Conservation (phyloP, 768 basidiomycete species). For the Amanita pallidorosea region DNA sequence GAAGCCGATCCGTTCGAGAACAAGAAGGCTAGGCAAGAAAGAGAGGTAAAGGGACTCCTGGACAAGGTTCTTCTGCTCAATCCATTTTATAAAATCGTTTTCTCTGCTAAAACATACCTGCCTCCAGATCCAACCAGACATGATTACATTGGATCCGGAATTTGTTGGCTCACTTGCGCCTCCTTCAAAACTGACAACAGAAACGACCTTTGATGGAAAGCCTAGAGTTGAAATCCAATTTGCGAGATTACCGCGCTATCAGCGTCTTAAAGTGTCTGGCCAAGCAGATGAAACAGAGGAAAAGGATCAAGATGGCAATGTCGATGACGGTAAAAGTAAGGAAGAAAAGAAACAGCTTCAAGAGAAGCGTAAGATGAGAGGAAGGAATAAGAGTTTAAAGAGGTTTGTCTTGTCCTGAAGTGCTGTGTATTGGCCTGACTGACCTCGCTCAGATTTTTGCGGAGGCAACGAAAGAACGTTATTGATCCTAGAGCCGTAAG, state of each 20-base stretch:
- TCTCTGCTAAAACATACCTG: background rate
- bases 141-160: conserved; percentile 78
- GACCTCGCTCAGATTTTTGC: conserved; percentile 32
- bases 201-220: conserved; percentile 24
- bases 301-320: conserved; percentile 27
- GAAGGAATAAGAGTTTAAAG: conserved; percentile 80
- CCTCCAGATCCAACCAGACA: conserved; percentile 75
- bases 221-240: conserved; percentile 44
- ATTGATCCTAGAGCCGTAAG: conserved; percentile 71
- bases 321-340: conserved; percentile 25
- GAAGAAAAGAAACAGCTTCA: conserved; percentile 24
- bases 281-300: conserved; percentile 64
- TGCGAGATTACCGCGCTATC: conserved; percentile 66
- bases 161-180: conserved; percentile 63
- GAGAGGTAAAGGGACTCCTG: conserved; percentile 82
- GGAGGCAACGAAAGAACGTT: conserved; percentile 93
- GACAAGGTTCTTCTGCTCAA: conserved; percentile 55
- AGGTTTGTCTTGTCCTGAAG: conserved; percentile 19
- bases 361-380: conserved; percentile 77
- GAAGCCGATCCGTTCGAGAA: conserved; percentile 96
- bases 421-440: background rate
- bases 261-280: conserved; percentile 63
- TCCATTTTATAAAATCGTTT: background rate
- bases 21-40: conserved; percentile 68
- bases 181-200: conserved; percentile 47